phyloP scores from a whole-genome alignment of 352 stramenopile species.

The Peronospora farinosa region DNA sequence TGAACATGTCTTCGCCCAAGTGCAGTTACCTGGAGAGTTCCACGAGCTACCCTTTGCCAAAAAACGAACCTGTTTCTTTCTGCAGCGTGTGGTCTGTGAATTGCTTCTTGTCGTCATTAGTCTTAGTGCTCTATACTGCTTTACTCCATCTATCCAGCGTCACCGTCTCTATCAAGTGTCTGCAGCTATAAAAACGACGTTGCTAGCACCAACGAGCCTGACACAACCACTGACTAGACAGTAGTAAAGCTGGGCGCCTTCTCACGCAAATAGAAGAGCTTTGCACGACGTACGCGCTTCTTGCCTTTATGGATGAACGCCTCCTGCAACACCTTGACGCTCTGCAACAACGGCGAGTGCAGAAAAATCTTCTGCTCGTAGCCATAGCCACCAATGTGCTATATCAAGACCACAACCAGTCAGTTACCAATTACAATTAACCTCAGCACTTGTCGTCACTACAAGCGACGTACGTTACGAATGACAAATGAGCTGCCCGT shows the following conservation, averaged over 20 bases:
- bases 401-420: background rate
- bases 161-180: background rate
- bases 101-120: slow-evolving; percentile 23
- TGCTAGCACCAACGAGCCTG: slow-evolving; percentile 10
- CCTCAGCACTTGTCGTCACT: background rate
- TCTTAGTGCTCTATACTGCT: slow-evolving; percentile 19
- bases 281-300: slow-evolving; percentile 86
- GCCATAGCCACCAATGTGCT: slow-evolving; percentile 81
- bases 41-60: slow-evolving; percentile 7
- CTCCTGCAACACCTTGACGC: slow-evolving; percentile 82
- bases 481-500: slow-evolving; percentile 81
- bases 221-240: slow-evolving; percentile 39
- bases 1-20: slow-evolving; percentile 8
- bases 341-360: slow-evolving; percentile 84
- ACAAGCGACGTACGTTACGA: slow-evolving; percentile 55
- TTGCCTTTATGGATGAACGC: slow-evolving; percentile 89
- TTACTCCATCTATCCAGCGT: slow-evolving; percentile 19
- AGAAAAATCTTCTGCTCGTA: slow-evolving; percentile 87
- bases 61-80: slow-evolving; percentile 20
- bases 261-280: slow-evolving; percentile 87
- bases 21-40: slow-evolving; percentile 11
- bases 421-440: background rate
- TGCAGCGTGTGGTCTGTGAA: slow-evolving; percentile 18
- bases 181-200: slow-evolving; percentile 1
- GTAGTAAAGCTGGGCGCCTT: slow-evolving; percentile 79